phyloP scores from a whole-genome alignment of 805 yeast genomes.

The Vanderwaltozyma polyspora region DNA sequence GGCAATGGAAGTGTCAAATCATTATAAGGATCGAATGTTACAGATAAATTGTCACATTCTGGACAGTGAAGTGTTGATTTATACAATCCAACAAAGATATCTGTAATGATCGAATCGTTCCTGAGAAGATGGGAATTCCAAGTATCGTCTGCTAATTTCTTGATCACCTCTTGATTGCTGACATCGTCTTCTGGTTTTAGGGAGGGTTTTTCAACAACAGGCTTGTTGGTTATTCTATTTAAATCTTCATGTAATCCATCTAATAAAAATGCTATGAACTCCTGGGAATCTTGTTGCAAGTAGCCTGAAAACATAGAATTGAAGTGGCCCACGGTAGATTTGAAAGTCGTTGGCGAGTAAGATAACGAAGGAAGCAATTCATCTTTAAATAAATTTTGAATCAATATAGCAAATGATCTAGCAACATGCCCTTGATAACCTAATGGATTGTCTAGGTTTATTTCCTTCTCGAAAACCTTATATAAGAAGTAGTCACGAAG shows the following conservation, averaged over 20 bases:
- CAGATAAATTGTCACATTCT: slow-evolving; percentile 60
- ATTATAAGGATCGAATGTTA: slow-evolving; percentile 89
- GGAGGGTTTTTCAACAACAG: slow-evolving; percentile 84
- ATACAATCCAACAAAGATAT: slow-evolving; percentile 81
- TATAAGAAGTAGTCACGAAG: slow-evolving; percentile 62
- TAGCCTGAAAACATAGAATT: slow-evolving; percentile 78
- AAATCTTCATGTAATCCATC: slow-evolving; percentile 92
- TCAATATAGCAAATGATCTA: slow-evolving; percentile 52
- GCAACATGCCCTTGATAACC: slow-evolving; percentile 84
- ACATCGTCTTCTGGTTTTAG: slow-evolving; percentile 47
- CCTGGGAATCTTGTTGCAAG: slow-evolving; percentile 92
- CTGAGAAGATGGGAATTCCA: slow-evolving; percentile 73
- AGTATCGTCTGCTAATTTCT: slow-evolving; percentile 56
- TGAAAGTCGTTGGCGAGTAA: slow-evolving; percentile 66
- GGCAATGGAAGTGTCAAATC: slow-evolving; percentile 88
- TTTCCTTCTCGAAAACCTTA: slow-evolving; percentile 48
- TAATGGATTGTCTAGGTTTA: slow-evolving; percentile 69
- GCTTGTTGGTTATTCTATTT: slow-evolving; percentile 72
- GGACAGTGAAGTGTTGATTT: slow-evolving; percentile 88
- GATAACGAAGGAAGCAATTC: slow-evolving; percentile 14
- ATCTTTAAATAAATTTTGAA: slow-evolving; percentile 46
- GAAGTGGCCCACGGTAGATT: slow-evolving; percentile 63
- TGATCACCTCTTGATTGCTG: slow-evolving; percentile 40
- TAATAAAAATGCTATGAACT: slow-evolving; percentile 74
- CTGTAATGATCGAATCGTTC: slow-evolving; percentile 76